Percentiles rank a stretch among this genome's conserved stretches.
Conservation (phyloP, 495 filamentous ascomycete genomes). For the Articulospora tetracladia region DNA sequence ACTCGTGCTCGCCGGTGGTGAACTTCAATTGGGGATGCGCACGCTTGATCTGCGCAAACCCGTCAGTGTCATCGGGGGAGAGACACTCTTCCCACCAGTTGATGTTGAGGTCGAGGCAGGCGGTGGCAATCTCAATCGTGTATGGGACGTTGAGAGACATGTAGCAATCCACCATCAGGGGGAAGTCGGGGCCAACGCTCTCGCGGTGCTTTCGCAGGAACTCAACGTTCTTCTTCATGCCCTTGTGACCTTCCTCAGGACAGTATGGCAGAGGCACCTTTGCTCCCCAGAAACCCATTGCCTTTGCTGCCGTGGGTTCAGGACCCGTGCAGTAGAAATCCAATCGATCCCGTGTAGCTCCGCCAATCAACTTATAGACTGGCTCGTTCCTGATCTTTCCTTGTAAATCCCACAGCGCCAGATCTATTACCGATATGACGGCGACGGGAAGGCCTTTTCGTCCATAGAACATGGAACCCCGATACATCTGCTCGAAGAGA, state of each 20-base stretch:
- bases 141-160: constrained; percentile 92
- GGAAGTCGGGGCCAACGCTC: constrained; percentile 82
- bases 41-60: constrained; percentile 80
- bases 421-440: constrained; percentile 88
- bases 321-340: constrained; percentile 95
- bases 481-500: constrained; percentile 94
- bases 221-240: constrained; percentile 82
- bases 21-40: constrained; percentile 90
- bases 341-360: constrained; percentile 72
- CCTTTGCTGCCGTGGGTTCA: constrained; percentile 71
- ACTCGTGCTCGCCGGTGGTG: constrained; percentile 94
- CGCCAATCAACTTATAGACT: constrained; percentile 91
- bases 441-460: constrained; percentile 86
- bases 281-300: constrained; percentile 80
- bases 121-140: constrained; percentile 84
- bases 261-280: constrained; percentile 88
- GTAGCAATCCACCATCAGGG: constrained; percentile 93
- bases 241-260: constrained; percentile 77
- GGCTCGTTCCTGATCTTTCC: constrained; percentile 89
- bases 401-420: constrained; percentile 86
- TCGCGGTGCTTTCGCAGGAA: constrained; percentile 82
- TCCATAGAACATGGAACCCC: constrained; percentile 91
- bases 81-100: constrained; percentile 97
- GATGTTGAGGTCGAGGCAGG: constrained; percentile 75
- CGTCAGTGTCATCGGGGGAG: constrained; percentile 84